Base-by-base conservation (phyloP, 1,284 basidiomycete genomes). In the Pyrrhoderma noxium region DNA sequence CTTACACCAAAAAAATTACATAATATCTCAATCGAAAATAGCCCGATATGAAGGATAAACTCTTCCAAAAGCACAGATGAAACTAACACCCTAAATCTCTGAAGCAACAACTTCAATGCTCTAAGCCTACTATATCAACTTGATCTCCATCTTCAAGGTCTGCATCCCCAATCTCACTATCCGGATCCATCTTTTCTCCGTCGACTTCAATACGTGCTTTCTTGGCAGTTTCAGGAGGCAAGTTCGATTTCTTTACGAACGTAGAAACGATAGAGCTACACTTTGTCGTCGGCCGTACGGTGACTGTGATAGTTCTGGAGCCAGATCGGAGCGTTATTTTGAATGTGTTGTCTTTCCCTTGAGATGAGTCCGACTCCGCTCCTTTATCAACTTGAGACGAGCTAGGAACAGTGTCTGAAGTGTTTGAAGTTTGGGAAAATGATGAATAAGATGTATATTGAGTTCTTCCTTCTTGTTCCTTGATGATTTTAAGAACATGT, bases 141-240 rank as follows among this genome's bases (percentile, higher is more conserved):
- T 79, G 64, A 64, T 89, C 86, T 0, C 85, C 86, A 58, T 89
- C 84, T 58, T 88, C 86, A 54, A 89, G 57, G 55, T 85, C 85
- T 21, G 75, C 73, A 13, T 77, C 75, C 8, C 78, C 72, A 55
- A 89, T 87, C 55, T 74, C 73, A 9, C 69, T 65, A 39, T 74
- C 68, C 37, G 77, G 70, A 11, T 68, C 69, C 70, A 86, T 72
- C 61, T 70, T 79, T 42, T 86, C 85, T 3, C 85, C 85, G 59
- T 89, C 85, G 16, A 89, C 67, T 58, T 70, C 70, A 34, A 89
- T 58, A 42, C 64, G 66, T 11, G 85, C 84, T 52, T 70, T 60
- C n/a, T n/a, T 40, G 25, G 56, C 56, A 11, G 59, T 52, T 4
- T 48, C 47, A 45, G 49, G 64, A 16, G 54, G 60, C 57, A 65